Evolutionary conservation across 345 rosid genomes (phyloP).

Genomic region (Heritiera fomes): DNA sequence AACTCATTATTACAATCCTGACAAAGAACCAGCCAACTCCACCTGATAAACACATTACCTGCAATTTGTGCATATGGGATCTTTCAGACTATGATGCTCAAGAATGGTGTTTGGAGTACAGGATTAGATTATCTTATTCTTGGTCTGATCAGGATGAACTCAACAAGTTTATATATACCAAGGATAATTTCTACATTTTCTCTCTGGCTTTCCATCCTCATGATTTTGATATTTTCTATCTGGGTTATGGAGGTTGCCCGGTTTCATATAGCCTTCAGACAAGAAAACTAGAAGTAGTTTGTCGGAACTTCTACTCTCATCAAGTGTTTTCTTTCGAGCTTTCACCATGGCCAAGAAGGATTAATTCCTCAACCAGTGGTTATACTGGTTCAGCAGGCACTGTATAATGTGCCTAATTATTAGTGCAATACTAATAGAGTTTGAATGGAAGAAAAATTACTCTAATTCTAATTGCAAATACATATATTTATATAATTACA

Average conservation of each 20-base stretch:
- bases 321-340: not conserved
- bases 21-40: not conserved
- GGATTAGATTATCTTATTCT: conserved; percentile 11
- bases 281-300: not conserved
- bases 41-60: conserved; percentile 1
- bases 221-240: conserved; percentile 4
- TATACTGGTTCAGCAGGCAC: too few species aligned
- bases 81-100: not conserved
- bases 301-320: conserved; percentile 12
- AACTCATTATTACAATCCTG: conserved; percentile 8
- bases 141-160: not conserved
- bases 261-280: conserved; percentile 4
- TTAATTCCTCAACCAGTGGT: too few species aligned
- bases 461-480: too few species aligned
- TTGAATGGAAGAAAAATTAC: too few species aligned
- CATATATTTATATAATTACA: too few species aligned
- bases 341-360: too few species aligned
- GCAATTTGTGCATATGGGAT: not conserved
- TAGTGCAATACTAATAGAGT: too few species aligned
- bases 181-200: not conserved
- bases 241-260: conserved; percentile 17
- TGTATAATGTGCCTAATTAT: too few species aligned
- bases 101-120: conserved; percentile 16
- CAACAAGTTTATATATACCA: not conserved
- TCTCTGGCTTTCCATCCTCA: conserved; percentile 14